A percentile compares a stretch with the other conserved stretches of the same genome.
phyloP scores from a whole-genome alignment of 192 early-diverging fungal genomes.

The Spizellomyces punctatus region DNA sequence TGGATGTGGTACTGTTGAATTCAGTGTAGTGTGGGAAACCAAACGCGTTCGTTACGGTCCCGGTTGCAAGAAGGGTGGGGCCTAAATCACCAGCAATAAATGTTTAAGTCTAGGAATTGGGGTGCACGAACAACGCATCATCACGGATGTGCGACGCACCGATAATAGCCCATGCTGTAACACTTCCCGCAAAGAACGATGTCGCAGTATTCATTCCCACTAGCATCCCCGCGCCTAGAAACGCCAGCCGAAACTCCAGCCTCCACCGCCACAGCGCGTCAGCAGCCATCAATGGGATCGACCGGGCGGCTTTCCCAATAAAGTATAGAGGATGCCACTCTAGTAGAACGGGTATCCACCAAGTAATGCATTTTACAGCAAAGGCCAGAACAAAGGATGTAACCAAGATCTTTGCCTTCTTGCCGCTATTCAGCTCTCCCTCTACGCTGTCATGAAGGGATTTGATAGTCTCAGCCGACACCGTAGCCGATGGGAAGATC shows the following conservation, averaged over 20 bases:
- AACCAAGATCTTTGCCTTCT: constrained; percentile 3
- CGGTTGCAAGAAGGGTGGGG: background rate
- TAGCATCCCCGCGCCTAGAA: constrained; percentile 67
- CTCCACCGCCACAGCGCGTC: constrained; percentile 7
- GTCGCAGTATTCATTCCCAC: constrained; percentile 53
- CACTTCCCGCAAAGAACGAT: constrained; percentile 53
- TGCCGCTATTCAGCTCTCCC: constrained; percentile 30
- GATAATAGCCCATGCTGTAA: constrained; percentile 59
- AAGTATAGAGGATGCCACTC: constrained; percentile 28
- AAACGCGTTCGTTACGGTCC: constrained; percentile 37
- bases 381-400: constrained; percentile 5
- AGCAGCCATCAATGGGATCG: constrained; percentile 11
- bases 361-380: constrained; percentile 1
- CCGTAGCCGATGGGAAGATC: constrained; percentile 80
- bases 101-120: too few relatives aligned
- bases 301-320: constrained; percentile 14
- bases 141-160: constrained; percentile 52
- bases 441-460: constrained; percentile 52
- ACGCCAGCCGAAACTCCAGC: constrained; percentile 23
- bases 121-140: too few relatives aligned
- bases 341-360: constrained; percentile 21
- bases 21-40: constrained; percentile 31
- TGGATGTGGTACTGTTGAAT: background rate
- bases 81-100: background rate
- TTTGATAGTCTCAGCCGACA: constrained; percentile 71